Conservation (phyloP, 352 stramenopile genomes). For the Phytophthora lateralis region DNA sequence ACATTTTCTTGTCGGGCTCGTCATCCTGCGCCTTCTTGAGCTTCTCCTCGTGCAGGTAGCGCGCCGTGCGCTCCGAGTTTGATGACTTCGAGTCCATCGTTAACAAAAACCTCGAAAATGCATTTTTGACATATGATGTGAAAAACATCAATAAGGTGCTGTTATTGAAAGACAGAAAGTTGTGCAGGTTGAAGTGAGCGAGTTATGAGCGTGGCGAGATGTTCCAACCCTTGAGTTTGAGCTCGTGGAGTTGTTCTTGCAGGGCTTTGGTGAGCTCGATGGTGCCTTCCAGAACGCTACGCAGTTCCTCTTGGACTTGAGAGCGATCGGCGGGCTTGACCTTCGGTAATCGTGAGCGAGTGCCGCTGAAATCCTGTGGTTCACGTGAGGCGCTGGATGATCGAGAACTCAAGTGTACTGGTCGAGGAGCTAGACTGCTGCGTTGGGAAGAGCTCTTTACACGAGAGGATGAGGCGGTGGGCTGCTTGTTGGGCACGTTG, state of each 20-base stretch:
- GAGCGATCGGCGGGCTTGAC: slow-evolving; percentile 50
- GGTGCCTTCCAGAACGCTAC: slow-evolving; percentile 60
- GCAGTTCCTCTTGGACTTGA: slow-evolving; percentile 76
- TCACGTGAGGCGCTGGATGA: slow-evolving; percentile 15
- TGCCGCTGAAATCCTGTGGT: slow-evolving; percentile 11
- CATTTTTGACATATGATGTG: slow-evolving; percentile 1
- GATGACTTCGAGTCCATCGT: slow-evolving; percentile 29
- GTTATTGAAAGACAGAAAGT: slow-evolving; percentile 5
- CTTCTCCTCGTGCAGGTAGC: slow-evolving; percentile 61
- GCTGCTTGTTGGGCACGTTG: neutral
- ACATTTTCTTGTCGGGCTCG: slow-evolving; percentile 54
- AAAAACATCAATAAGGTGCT: slow-evolving; percentile 4
- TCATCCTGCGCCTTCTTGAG: slow-evolving; percentile 39
- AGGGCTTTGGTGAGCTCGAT: slow-evolving; percentile 76
- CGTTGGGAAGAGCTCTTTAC: slow-evolving; percentile 8
- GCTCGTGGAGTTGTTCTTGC: slow-evolving; percentile 77
- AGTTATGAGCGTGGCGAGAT: slow-evolving; percentile 37
- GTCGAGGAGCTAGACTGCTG: slow-evolving; percentile 11
- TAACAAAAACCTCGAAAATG: neutral
- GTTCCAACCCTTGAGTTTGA: slow-evolving; percentile 84
- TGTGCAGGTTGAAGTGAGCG: slow-evolving; percentile 9
- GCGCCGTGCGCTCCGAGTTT: slow-evolving; percentile 64
- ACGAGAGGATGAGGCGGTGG: neutral
- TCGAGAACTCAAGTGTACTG: slow-evolving; percentile 9
- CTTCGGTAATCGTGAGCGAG: slow-evolving; percentile 17